phyloP scores from a whole-genome alignment of 345 rosid species.

The Moricandia arvensis region DNA sequence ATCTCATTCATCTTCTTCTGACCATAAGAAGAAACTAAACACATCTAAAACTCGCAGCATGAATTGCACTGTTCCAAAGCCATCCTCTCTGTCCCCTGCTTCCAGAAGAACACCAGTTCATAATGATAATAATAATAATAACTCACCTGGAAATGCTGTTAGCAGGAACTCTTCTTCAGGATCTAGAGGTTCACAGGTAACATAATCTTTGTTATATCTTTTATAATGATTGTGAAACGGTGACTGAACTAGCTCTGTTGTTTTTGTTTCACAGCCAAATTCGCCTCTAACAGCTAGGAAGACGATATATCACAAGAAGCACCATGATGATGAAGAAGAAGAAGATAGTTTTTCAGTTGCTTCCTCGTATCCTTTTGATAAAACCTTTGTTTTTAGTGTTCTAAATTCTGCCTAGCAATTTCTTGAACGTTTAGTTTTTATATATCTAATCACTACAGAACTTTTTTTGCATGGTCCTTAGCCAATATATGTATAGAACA shows the following conservation, averaged over 20 bases:
- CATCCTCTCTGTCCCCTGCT: constrained; percentile 49
- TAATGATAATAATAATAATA: not conserved
- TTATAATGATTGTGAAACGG: not conserved
- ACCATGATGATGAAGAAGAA: constrained; percentile 68
- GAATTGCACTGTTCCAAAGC: constrained; percentile 45
- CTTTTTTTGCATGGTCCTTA: too few relatives aligned
- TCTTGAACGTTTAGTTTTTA: too few relatives aligned
- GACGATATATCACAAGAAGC: constrained; percentile 49
- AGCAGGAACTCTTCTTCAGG: constrained; percentile 43
- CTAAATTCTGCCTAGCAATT: too few relatives aligned
- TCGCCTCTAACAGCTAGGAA: constrained; percentile 48
- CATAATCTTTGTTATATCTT: not conserved
- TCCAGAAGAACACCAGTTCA: not conserved
- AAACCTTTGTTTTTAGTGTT: too few relatives aligned
- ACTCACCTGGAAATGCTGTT: constrained; percentile 38
- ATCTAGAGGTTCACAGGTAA: constrained; percentile 62
- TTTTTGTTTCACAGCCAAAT: constrained; percentile 47
- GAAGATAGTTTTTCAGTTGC: constrained; percentile 54
- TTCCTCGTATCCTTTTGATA: constrained; percentile 83
- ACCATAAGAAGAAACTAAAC: constrained; percentile 35
- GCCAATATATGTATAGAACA: too few relatives aligned
- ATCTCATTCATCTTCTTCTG: constrained; percentile 28
- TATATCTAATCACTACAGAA: too few relatives aligned
- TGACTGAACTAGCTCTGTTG: not conserved
- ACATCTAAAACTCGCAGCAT: constrained; percentile 35